Base-by-base conservation (phyloP, 768 basidiomycete species). In the Megacollybia marginata region DNA sequence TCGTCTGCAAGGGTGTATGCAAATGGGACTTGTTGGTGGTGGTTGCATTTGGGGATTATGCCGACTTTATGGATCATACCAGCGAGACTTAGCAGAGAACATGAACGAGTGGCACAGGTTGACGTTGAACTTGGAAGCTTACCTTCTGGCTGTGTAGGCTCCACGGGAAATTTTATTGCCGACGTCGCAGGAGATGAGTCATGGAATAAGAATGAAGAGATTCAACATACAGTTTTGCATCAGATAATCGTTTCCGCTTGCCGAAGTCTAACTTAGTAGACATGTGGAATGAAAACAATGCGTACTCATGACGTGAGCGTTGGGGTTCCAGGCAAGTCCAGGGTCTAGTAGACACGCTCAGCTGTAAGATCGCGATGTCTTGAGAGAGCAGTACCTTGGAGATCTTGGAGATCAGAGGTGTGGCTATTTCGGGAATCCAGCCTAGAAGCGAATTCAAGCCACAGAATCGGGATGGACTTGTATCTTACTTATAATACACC, bases 91-190 rank as follows among this genome's bases (percentile, higher is more conserved):
- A n/a, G n/a, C n/a, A n/a, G n/a, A n/a, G n/a, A n/a, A n/a, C n/a
- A n/a, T n/a, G n/a, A n/a, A n/a, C n/a, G n/a, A n/a, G n/a, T n/a
- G n/a, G n/a, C n/a, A n/a, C n/a, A n/a, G n/a, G n/a, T n/a, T n/a
- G n/a, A n/a, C n/a, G n/a, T n/a, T n/a, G n/a, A n/a, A n/a, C n/a
- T n/a, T n/a, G n/a, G n/a, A n/a, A n/a, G 48, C 53, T 23, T 9
- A 69, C 63, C 71, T 65, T 35, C 70, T 65, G 2, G 79, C 78
- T 1, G 77, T 77, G 58, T 78, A 80, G 12, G 78, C 74, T 11
- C 81, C 80, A 32, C 82, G 66, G n/a, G 79, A 82, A 45, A 84
- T 78, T 45, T 69, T 71, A 61, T 83, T 80, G 1, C 73, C 74
- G 5, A 62, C 60, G 44, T 9, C 42, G 43, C 20, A 16, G 19